These are phyloP conservation scores for Rhizophagus prolifer DNA, from an alignment of 192 early-diverging fungal species.

Conservation along the genomic window DNA sequence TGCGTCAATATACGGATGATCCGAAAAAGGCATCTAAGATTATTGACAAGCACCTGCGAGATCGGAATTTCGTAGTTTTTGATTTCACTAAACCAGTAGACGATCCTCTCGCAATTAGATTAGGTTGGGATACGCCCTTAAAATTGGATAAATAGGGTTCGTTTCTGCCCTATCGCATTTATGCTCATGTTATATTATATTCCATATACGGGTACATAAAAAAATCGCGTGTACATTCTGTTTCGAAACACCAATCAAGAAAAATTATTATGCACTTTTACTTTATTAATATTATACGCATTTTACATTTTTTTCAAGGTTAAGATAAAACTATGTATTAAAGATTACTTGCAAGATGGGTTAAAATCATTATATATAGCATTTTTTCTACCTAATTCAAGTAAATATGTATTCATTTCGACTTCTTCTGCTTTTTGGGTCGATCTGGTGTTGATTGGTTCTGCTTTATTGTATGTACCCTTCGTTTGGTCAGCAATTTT, in stretches of 20 bases:
- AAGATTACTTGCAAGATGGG: conserved; percentile 25
- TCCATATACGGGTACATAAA: conserved; percentile 29
- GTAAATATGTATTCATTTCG: conserved; percentile 24
- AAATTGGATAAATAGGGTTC: too few species aligned
- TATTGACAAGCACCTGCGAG: too few species aligned
- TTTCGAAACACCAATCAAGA: conserved; percentile 27
- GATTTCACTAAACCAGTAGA: too few species aligned
- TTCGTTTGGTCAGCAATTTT: conserved; percentile 18
- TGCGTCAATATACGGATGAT: too few species aligned
- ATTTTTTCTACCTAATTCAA: conserved; percentile 29
- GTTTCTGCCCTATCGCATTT: too few species aligned
- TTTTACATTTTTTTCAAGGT: conserved; percentile 30
- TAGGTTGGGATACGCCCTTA: too few species aligned
- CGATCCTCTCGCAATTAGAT: too few species aligned
- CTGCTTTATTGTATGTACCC: conserved; percentile 20
- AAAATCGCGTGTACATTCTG: conserved; percentile 29
- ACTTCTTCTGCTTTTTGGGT: too few species aligned
- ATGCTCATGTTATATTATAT: conserved; percentile 25
- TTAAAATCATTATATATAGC: conserved; percentile 29
- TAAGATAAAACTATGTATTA: conserved; percentile 29
- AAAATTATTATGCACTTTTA: conserved; percentile 29
- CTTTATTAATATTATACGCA: conserved; percentile 27
- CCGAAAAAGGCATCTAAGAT: too few species aligned
- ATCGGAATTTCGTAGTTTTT: too few species aligned
- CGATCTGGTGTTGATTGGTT: too few species aligned